Base-by-base conservation (phyloP, 768 basidiomycete species). In the Russula virescens region DNA sequence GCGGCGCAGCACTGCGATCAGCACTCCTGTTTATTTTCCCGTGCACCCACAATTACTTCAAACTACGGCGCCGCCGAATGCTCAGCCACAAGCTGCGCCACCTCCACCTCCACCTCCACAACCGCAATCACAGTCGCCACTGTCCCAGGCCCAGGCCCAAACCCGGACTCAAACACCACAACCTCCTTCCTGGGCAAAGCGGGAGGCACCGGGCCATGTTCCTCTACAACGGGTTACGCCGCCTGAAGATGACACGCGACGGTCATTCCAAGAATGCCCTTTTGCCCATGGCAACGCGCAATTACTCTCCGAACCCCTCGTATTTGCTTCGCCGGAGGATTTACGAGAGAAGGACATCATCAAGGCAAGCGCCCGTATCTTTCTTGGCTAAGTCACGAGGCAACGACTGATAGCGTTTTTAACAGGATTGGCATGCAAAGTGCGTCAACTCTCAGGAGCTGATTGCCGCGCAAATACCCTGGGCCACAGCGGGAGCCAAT, bases 401-500 rank as follows among this genome's bases (percentile, higher is more conserved):
- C 58, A 11, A 14, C 18, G 28, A 40, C 48, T 62, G 48, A 65
- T n/a, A 3, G 58, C 16, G 38, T 43, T 42, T n/a, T 31, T n/a
- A n/a, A 1, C 70, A 96, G 92, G 94, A 95, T 75, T 94, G 94
- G 69, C 83, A 90, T 68, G 69, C 73, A 18, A 90, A 91, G 69
- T 94, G 92, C 71, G 80, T 83, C 34, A 79, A 82, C 3, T 93
- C 91, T 2, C 91, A 93, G 73, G 93, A 94, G 63, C 80, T 94
- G 13, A 84, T 96, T 28, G 87, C 79, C 66, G 85, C 88, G 13
- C 94, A 95, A 73, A 94, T 97, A 68, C 85, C 89, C 7, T 96
- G 94, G 94, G 94, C 94, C 4, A 82, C 85, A 21, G 86, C 91
- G 1, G 83, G 86, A 16, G 93, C 93, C 1, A 87, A 89, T 67